Evolutionary conservation across 1,139 yeast species (phyloP).

Genomic region (Tardiomyces depauwii): DNA sequence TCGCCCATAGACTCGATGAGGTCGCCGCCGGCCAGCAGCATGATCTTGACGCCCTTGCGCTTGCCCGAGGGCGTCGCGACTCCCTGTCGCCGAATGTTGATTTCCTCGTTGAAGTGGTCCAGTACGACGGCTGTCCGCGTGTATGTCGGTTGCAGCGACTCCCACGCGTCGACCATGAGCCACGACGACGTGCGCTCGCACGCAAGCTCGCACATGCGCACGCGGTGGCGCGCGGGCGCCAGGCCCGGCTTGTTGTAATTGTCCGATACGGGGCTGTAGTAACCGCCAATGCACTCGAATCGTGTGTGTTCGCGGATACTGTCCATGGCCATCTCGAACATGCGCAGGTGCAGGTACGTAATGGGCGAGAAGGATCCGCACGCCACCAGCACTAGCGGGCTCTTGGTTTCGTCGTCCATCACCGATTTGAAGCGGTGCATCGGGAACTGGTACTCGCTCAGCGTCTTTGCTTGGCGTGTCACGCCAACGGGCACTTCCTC

Average conservation of each 20-base stretch:
- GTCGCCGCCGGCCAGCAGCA: conserved; percentile 97
- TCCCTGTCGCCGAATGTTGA: conserved; percentile 83
- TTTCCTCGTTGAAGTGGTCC: conserved; percentile 94
- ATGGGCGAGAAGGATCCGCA: conserved; percentile 97
- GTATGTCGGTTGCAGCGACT: conserved; percentile 79
- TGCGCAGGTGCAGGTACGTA: conserved; percentile 84
- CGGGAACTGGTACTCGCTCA: conserved; percentile 69
- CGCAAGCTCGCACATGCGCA: conserved; percentile 95
- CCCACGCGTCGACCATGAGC: conserved; percentile 99
- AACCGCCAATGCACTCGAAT: conserved; percentile 94
- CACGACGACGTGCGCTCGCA: conserved; percentile 95
- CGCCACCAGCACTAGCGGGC: conserved; percentile 89
- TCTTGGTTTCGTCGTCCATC: conserved; percentile 62
- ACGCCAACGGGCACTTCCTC: conserved; percentile 97
- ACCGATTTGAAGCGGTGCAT: conserved; percentile 69
- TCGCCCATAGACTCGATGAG: conserved; percentile 99
- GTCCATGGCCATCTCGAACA: conserved; percentile 98
- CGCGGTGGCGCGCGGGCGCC: conserved; percentile 82
- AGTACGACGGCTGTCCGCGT: conserved; percentile 91
- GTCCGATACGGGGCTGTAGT: conserved; percentile 93
- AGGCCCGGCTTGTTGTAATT: conserved; percentile 89
- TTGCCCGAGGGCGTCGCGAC: conserved; percentile 63
- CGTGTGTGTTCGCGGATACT: conserved; percentile 86
- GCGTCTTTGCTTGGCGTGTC: conserved; percentile 65
- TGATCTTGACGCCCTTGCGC: conserved; percentile 79